phyloP scores from a whole-genome alignment of 2,329 filamentous ascomycete species.

The Pseudogymnoascus sp. region DNA sequence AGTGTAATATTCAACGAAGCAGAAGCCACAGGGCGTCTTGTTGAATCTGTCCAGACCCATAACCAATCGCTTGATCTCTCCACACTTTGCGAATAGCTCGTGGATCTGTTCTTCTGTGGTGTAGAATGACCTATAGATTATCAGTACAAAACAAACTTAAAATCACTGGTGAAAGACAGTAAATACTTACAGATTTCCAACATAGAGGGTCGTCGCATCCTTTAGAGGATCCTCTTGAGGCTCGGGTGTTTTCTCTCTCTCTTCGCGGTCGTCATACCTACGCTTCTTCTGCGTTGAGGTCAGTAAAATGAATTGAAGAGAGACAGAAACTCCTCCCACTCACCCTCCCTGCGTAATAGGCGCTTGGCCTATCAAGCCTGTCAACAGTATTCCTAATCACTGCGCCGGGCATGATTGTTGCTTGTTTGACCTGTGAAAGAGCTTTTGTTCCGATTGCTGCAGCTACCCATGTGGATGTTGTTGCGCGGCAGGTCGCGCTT shows the following conservation, averaged over 20 bases:
- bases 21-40: conserved; percentile 98
- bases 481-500: conserved; percentile 11
- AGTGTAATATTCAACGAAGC: conserved; percentile 98
- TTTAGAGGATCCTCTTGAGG: conserved; percentile 66
- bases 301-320: conserved; percentile 18
- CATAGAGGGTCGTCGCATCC: conserved; percentile 89
- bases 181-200: conserved; percentile 70
- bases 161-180: conserved; percentile 28
- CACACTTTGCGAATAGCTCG: conserved; percentile 90
- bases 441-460: conserved; percentile 7
- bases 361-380: conserved; percentile 84
- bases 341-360: conserved; percentile 82
- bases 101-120: conserved; percentile 99
- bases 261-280: conserved; percentile 45
- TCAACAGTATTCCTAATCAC: conserved; percentile 65
- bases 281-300: conserved; percentile 44
- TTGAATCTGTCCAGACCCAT: conserved; percentile 97
- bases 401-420: conserved; percentile 26
- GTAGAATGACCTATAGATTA: conserved; percentile 68
- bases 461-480: conserved; percentile 3
- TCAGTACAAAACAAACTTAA: conserved; percentile 11
- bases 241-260: conserved; percentile 36
- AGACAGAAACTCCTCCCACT: conserved; percentile 24
- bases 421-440: conserved; percentile 3
- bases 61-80: conserved; percentile 93